Evolutionary conservation across 495 filamentous ascomycete species (phyloP), one percentile per base, ranked within the genome.

Genomic region (Cryomyces minteri): DNA sequence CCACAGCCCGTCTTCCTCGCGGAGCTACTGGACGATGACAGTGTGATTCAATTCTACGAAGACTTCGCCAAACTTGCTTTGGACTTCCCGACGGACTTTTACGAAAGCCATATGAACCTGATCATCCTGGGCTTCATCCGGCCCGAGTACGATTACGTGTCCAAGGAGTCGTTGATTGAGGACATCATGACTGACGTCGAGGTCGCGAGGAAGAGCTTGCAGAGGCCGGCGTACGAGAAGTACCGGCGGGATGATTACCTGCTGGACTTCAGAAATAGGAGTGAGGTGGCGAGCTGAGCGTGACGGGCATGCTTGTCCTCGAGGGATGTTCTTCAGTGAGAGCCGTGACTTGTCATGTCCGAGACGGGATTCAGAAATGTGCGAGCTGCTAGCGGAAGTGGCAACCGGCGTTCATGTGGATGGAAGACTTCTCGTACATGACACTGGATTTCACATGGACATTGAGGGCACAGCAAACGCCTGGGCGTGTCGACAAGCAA

Each of bases 1-100:
- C 71, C 70, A 2, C 79, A 84, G 45, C 81, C 86, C 0, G 85
- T 94, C 0, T 94, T 90, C 54, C 66, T 95, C 41, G 84, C 87
- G 2, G 92, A 96, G 54, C 67, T 98, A 25, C 70, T 98, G 44
- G 90, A 98, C 54, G 87, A 95, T 49, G 84, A 94, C 47, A 87
- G 81, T 51, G 87, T 90, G 5, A 77, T 93, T 18, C 76, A 88
- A 54, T 96, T 94, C 63, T 94, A 94, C 64, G 88, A 96, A 48
- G 88, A 96, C 57, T 95, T 93, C 63, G 79, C 88, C 6, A 76
- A 81, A 45, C 64, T 94, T 5, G 88, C 90, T 4, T 98, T 94
- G n/a, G 52, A 48, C 48, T 93, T 78, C 67, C 63, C 32, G 49
- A 62, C 57, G 36, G 84, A 95, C 57, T 98, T 98, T 68, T 98